Percentiles rank a stretch among this genome's conserved stretches.
Conservation (phyloP, 805 yeast species). For the Vanderwaltozyma verrucispora region DNA sequence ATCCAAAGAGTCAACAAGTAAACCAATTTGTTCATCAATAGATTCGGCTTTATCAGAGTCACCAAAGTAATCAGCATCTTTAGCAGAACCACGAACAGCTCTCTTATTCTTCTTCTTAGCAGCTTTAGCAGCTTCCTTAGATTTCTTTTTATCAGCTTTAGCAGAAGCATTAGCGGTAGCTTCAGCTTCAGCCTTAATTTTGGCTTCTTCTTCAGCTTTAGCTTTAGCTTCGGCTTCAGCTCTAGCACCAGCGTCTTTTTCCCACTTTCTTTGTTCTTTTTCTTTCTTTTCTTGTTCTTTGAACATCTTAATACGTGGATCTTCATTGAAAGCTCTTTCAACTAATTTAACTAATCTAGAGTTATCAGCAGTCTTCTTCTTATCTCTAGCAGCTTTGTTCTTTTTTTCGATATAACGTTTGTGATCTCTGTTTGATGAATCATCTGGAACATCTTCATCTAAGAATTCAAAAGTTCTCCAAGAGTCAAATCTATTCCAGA, state of each 20-base stretch:
- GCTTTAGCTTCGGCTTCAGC: conserved; percentile 90
- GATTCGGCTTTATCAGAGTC: conserved; percentile 55
- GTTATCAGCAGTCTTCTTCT: conserved; percentile 96
- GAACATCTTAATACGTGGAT: conserved; percentile 90
- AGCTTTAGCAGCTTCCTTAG: conserved; percentile 84
- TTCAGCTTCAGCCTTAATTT: conserved; percentile 66
- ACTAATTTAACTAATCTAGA: conserved; percentile 78
- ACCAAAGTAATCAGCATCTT: conserved; percentile 79
- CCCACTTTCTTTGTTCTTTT: conserved; percentile 94
- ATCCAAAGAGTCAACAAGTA: conserved; percentile 67
- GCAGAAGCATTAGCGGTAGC: conserved; percentile 50
- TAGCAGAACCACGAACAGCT: conserved; percentile 67
- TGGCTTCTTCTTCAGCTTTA: conserved; percentile 82
- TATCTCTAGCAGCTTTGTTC: conserved; percentile 92
- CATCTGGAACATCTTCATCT: conserved; percentile 99
- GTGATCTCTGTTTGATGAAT: conserved; percentile 97
- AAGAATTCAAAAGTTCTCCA: conserved; percentile 98
- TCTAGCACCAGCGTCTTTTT: conserved; percentile 94
- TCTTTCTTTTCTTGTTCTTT: conserved; percentile 91
- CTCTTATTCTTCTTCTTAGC: conserved; percentile 96
- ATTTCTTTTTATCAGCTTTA: conserved; percentile 79
- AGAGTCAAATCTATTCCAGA: conserved; percentile 91
- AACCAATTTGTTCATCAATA: conserved; percentile 72
- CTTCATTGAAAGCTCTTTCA: conserved; percentile 79
- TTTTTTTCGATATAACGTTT: conserved; percentile 97